Base-by-base conservation (phyloP, 2,329 filamentous ascomycete genomes). In the Pestalotiopsis sp. region DNA sequence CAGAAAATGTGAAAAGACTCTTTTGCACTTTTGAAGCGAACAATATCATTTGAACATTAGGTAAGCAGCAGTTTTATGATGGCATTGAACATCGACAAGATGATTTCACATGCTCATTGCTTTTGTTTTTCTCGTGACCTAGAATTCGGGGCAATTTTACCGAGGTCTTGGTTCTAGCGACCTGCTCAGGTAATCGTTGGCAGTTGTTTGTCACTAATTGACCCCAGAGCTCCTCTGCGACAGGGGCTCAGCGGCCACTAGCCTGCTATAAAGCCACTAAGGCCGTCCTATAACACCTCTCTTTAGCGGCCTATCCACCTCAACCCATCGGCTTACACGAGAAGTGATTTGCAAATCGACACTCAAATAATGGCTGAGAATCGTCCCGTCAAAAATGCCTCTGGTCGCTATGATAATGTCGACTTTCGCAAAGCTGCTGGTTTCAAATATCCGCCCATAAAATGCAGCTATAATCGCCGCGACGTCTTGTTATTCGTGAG, bases 401-500 rank as follows among this genome's bases (percentile, higher is more conserved):
- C 77, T 14, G 80, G 80, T 36, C 73, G 79, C 52, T 82, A 82
- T 69, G 79, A 81, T 69, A 81, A 82, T 68, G 80, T 82, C 67
- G 80, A 82, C 71, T 82, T 82, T 66, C 71, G 73, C 38, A 82
- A 82, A 71, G 80, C 80, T 4, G 75, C 73, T 9, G 80, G 79
- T 17, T 79, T 77, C 74, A 69, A 78, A 63, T 79, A 81, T 60
- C 76, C 81, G 5, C 76, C 62, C 0, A 52, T 64, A n/a, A 64
- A 64, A 20, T 64, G 62, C 41, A 64, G 62, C 27, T 64, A 83
- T 70, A 81, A 81, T 66, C 79, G 81, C n/a, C 77, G 82, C 14
- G 82, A 84, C 71, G 79, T 83, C 2, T 76, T 82, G 12, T 75
- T 82, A 14, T 82, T 82, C 71, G 80, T 81, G 70, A 68, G 76